A percentile compares a stretch with the other conserved stretches of the same genome.
phyloP scores from a whole-genome alignment of 2,329 filamentous ascomycete species.

The Penicillium aurantiogriseum region DNA sequence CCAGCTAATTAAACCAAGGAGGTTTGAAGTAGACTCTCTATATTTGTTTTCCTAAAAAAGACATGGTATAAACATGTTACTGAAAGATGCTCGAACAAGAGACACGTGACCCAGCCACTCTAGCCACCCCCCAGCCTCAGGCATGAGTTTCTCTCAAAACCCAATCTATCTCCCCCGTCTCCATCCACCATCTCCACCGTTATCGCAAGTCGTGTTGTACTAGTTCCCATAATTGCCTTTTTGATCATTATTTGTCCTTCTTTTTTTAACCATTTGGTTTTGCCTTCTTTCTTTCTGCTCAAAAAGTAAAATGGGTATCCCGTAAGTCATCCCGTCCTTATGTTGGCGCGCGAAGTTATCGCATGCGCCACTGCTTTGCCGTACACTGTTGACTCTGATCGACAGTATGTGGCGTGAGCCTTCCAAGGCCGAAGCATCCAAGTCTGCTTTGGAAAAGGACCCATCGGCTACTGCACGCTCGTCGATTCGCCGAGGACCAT shows the following conservation, averaged over 20 bases:
- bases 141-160: conserved; percentile 18
- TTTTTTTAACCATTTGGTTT: conserved; percentile 2
- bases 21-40: background rate
- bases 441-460: conserved; percentile 52
- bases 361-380: conserved; percentile 18
- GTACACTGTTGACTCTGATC: conserved; percentile 21
- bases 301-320: conserved; percentile 39
- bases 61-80: background rate
- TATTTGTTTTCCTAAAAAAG: background rate
- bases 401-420: conserved; percentile 57
- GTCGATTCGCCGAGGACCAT: conserved; percentile 52
- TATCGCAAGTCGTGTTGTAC: conserved; percentile 8
- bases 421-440: conserved; percentile 43
- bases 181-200: conserved; percentile 13
- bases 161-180: conserved; percentile 25
- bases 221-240: background rate
- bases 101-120: background rate
- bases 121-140: conserved; percentile 17
- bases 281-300: background rate
- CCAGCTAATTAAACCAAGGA: background rate
- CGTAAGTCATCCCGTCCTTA: conserved; percentile 35
- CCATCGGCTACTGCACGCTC: conserved; percentile 54
- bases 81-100: background rate
- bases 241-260: background rate
- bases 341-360: conserved; percentile 6